A percentile compares a stretch with the other conserved stretches of the same genome.
Conservation (phyloP, 208 protist species). For the Crithidia brevicula region DNA sequence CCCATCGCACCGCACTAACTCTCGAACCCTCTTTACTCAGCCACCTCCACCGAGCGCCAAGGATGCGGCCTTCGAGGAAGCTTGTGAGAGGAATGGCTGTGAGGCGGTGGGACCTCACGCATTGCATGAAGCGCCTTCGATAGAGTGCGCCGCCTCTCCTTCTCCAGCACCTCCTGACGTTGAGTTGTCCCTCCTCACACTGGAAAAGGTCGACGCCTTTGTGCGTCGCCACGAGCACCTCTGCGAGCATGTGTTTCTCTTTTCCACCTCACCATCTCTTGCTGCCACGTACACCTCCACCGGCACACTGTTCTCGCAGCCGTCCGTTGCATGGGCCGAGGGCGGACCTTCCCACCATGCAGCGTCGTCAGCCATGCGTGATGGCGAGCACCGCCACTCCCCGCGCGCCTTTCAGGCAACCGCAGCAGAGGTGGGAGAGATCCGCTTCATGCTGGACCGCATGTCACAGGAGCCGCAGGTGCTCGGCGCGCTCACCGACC, state of each 20-base stretch:
- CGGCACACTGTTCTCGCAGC: background rate
- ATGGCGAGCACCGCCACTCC: slow-evolving; percentile 8
- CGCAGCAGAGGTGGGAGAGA: background rate
- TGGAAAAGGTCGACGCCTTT: slow-evolving; percentile 19
- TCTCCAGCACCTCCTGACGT: too few relatives aligned
- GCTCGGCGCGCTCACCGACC: slow-evolving; percentile 10
- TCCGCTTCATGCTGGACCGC: slow-evolving; percentile 16
- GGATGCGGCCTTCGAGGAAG: too few relatives aligned
- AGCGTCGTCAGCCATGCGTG: too few relatives aligned
- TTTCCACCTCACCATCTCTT: slow-evolving; percentile 7
- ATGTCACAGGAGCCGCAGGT: slow-evolving; percentile 23
- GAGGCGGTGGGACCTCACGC: too few relatives aligned
- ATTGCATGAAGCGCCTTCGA: too few relatives aligned
- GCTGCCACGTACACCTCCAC: background rate
- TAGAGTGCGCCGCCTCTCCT: too few relatives aligned
- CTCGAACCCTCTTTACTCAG: background rate
- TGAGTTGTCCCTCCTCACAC: slow-evolving; percentile 2
- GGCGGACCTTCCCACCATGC: too few relatives aligned
- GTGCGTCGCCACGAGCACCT: slow-evolving; percentile 13
- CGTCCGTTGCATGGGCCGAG: too few relatives aligned
- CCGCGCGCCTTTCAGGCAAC: background rate
- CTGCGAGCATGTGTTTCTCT: slow-evolving; percentile 12
- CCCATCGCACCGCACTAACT: background rate
- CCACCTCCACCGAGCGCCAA: too few relatives aligned
- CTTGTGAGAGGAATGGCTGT: too few relatives aligned